A percentile compares a stretch with the other conserved stretches of the same genome.
These are phyloP conservation scores for Sextonia rubra DNA, from an alignment of 164 flowering plant genomes.

Conservation along the genomic window DNA sequence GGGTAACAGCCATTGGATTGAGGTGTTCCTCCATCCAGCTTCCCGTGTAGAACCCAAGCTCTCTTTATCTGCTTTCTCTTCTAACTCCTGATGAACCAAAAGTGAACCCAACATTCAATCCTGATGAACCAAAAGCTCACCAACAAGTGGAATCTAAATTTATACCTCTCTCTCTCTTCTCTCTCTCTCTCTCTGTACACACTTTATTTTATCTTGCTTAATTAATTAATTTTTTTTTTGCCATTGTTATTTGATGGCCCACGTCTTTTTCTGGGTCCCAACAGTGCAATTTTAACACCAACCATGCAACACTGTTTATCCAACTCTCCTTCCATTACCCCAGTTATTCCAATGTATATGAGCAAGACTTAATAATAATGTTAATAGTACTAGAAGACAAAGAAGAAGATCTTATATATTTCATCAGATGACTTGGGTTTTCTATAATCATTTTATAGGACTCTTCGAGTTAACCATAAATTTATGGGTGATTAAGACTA, in stretches of 20 bases:
- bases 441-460: no score
- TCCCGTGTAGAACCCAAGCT: neutral
- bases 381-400: no score
- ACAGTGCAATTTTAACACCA: slow-evolving; percentile 21
- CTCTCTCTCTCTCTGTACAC: slow-evolving; percentile 17
- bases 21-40: slow-evolving; percentile 71
- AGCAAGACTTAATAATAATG: no score
- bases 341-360: slow-evolving; percentile 10
- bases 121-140: slow-evolving; percentile 35
- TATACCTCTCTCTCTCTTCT: slow-evolving; percentile 26
- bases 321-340: slow-evolving; percentile 4
- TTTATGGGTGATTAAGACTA: no score
- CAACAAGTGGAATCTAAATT: slow-evolving; percentile 27
- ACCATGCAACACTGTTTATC: slow-evolving; percentile 12
- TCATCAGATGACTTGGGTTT: no score
- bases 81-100: slow-evolving; percentile 23
- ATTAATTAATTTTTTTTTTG: slow-evolving; percentile 7
- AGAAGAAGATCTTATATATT: no score
- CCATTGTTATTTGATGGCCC: slow-evolving; percentile 34
- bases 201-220: slow-evolving; percentile 18
- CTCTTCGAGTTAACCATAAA: no score
- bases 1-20: slow-evolving; percentile 71
- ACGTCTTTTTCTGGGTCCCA: slow-evolving; percentile 30
- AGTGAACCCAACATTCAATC: slow-evolving; percentile 29
- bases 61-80: slow-evolving; percentile 11